Conservation (phyloP, 805 yeast species). For the Limtongia smithiae region DNA sequence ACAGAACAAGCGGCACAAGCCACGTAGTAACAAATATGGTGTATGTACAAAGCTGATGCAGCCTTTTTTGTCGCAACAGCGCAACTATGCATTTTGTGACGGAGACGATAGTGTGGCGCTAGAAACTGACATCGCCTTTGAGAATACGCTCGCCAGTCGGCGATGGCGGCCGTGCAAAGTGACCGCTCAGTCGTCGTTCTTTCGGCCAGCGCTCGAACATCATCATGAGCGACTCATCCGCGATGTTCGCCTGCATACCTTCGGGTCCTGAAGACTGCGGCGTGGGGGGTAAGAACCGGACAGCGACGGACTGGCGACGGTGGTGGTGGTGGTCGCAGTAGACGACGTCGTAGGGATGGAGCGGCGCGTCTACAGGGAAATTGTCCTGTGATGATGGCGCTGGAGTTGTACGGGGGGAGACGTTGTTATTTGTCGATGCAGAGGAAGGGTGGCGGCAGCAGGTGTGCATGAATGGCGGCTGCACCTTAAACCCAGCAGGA, state of each 20-base stretch:
- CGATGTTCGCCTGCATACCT: not conserved
- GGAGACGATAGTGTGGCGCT: no score
- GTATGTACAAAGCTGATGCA: no score
- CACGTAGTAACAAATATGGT: no score
- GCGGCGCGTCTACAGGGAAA: not conserved
- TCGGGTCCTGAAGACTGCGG: no score
- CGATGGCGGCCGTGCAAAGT: slow-evolving; percentile 35
- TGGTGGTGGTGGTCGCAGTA: slow-evolving; percentile 33
- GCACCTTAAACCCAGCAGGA: slow-evolving; percentile 7
- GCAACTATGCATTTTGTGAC: no score
- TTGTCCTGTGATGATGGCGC: not conserved
- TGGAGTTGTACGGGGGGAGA: not conserved
- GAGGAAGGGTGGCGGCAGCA: not conserved
- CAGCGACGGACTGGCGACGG: slow-evolving; percentile 33
- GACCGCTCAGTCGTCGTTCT: slow-evolving; percentile 17
- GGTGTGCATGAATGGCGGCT: slow-evolving; percentile 2
- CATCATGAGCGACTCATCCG: slow-evolving; percentile 1
- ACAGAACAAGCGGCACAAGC: no score
- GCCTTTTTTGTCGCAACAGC: no score
- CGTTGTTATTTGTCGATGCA: not conserved
- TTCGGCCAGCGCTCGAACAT: slow-evolving; percentile 10
- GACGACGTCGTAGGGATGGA: slow-evolving; percentile 3
- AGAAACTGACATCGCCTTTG: slow-evolving; percentile 36
- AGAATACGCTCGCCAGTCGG: slow-evolving; percentile 38
- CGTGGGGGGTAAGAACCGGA: slow-evolving; percentile 29